Base-by-base conservation (phyloP, 2,329 filamentous ascomycete genomes). In the Malbranchea zuffiana region DNA sequence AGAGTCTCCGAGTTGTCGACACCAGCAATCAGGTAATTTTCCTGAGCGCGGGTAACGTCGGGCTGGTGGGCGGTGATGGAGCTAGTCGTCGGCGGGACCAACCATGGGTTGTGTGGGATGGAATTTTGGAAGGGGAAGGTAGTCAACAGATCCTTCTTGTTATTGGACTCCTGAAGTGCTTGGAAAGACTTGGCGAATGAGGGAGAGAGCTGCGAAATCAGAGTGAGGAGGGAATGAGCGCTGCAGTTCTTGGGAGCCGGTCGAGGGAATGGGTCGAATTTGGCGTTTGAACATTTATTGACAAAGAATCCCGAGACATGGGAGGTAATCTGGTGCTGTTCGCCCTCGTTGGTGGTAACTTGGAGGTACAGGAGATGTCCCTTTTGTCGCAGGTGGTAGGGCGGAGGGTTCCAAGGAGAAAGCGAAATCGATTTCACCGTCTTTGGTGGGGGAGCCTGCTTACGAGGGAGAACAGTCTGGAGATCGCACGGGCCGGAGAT, bases 61-160 rank as follows among this genome's bases (percentile, higher is more conserved):
- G 87, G 60, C 51, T 80, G 74, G 58, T 98, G 90, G 40, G 74
- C 66, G 52, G 71, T 78, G 44, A 78, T 62, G 5, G 75, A 59
- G 4, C 78, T 79, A 6, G 54, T 48, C 7, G 76, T 68, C 4
- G 78, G 67, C 13, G 85, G 77, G 18, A 96, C 85, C 38, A 88
- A 67, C 90, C 90, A 98, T 15, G 90, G 90, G 46, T 82, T 86
- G 19, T 87, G 78, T 1, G 90, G 90, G 37, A 93, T 84, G 18
- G 88, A 80, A 59, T 96, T 96, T 35, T 88, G 90, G 56, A 96
- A 86, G 57, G 93, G 87, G 67, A 94, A 96, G 32, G 84, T 90
- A 20, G 87, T 81, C 41, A 98, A 67, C 20, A 90, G 83, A 51
- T 98, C 90, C 53, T 81, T 82, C 52, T 77, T 71, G 58, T 80